Evolutionary conservation across 2,329 filamentous ascomycete genomes (phyloP), one percentile per base, ranked within the genome.

Genomic region (Myriangium duriaei): DNA sequence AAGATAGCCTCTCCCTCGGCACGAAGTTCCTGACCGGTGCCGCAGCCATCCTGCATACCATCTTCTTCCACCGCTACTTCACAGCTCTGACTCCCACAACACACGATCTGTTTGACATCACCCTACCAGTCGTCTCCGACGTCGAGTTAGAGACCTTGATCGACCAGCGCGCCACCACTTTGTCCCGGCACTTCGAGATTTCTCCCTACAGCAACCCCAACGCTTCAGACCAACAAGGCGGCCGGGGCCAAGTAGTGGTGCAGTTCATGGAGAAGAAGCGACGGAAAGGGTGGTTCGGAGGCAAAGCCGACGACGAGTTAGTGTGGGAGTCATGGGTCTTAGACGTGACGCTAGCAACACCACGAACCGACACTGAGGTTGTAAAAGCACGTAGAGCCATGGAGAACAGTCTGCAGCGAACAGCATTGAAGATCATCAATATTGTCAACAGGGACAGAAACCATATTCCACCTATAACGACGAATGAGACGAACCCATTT

Each of bases 61-160:
- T 96, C 59, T 98, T 96, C 75, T 96, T 96, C 72, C 87, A 95
- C 66, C 81, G 91, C 54, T 93, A 88, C 73, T 95, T 96, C 68
- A 85, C 85, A 41, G 79, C 84, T 42, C 73, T 95, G 50, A 68
- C 74, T 30, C 88, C 91, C 4, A 74, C 76, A 46, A 86, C 84
- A 46, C 79, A 85, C 63, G 87, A 95, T 55, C 77, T 95, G 46
- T 78, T 95, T 48, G 87, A 93, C 61, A 72, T 94, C 44, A 87
- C 85, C 21, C 74, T 96, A 17, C 87, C 91, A 36, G 82, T 83
- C 52, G 81, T 96, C 54, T 7, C 21, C 7, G 85, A 95, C 55
- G 79, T 81, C 47, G 85, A 94, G 60, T 78, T 96, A 46, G 85
- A 93, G 58, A 91, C 85, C 19, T 74, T 95, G 54, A 93, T 98